Conservation (phyloP, 1,284 basidiomycete genomes). For the Trichosporon inkin region DNA sequence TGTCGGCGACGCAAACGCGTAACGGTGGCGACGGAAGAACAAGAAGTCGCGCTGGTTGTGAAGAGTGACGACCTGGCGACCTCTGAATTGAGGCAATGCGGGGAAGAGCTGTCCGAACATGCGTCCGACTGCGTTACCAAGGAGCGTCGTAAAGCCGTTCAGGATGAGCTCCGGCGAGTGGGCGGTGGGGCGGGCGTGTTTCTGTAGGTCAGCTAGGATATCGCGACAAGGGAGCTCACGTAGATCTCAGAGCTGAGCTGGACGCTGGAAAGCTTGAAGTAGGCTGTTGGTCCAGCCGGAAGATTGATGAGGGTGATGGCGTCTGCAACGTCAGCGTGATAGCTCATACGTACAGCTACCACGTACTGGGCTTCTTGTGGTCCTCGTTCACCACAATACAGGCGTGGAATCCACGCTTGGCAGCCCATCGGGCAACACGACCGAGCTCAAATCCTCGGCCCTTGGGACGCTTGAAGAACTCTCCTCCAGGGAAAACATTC, state of each 20-base stretch:
- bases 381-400: conserved; percentile 93
- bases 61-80: conserved; percentile 92
- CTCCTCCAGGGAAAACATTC: conserved; percentile 88
- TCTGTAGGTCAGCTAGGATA: conserved; percentile 58
- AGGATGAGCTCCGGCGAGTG: conserved; percentile 92
- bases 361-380: conserved; percentile 81
- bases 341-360: not conserved
- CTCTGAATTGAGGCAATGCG: conserved; percentile 89
- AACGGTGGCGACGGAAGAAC: conserved; percentile 92
- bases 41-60: conserved; percentile 98
- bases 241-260: conserved; percentile 80
- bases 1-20: conserved; percentile 84
- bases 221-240: too few relatives aligned
- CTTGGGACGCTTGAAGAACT: conserved; percentile 84
- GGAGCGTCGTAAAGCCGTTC: conserved; percentile 89
- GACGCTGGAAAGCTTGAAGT: conserved; percentile 90
- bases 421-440: conserved; percentile 89
- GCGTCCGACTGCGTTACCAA: conserved; percentile 86
- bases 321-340: conserved; percentile 55
- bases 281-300: conserved; percentile 88
- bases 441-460: conserved; percentile 92
- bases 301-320: conserved; percentile 88
- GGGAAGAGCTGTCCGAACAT: conserved; percentile 96
- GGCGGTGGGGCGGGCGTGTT: conserved; percentile 84
- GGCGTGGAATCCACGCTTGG: conserved; percentile 74